Percentiles rank a stretch among this genome's conserved stretches.
Conservation (phyloP, 306 rosid species). For the Trifolium subterraneum region DNA sequence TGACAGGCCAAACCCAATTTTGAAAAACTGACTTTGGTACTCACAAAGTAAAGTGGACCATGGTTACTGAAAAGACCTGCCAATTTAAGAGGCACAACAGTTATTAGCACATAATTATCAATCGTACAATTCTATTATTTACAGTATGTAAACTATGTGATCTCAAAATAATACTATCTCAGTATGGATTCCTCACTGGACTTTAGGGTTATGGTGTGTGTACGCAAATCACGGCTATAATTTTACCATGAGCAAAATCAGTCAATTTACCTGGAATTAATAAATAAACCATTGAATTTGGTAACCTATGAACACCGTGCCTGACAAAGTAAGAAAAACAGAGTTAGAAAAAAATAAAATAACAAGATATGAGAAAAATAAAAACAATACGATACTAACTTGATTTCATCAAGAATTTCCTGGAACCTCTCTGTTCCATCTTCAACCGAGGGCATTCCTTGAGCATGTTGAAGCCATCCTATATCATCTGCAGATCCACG, state of each 20-base stretch:
- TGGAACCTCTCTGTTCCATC: conserved; percentile 86
- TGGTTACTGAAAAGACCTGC: conserved; percentile 97
- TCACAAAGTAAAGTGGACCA: conserved; percentile 93
- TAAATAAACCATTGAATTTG: conserved; percentile 87
- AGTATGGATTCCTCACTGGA: conserved; percentile 14
- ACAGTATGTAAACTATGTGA: conserved; percentile 14
- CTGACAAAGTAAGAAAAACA: conserved; percentile 53
- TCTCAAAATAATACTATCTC: conserved; percentile 30
- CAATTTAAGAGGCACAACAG: conserved; percentile 33
- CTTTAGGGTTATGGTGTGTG: conserved; percentile 10
- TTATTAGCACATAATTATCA: conserved; percentile 33
- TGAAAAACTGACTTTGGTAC: conserved; percentile 78
- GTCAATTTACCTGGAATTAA: conserved; percentile 82
- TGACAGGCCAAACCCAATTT: conserved; percentile 95
- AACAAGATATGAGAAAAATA: conserved; percentile 33
- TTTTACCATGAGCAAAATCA: conserved; percentile 20
- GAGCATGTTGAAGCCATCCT: conserved; percentile 93
- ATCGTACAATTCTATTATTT: conserved; percentile 13
- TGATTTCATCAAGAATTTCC: conserved; percentile 75
- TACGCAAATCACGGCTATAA: conserved; percentile 11
- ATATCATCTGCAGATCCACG: conserved; percentile 96
- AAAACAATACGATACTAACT: conserved; percentile 51
- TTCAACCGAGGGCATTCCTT: conserved; percentile 81
- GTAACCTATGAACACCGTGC: conserved; percentile 94
- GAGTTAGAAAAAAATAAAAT: conserved; percentile 28